Conservation (phyloP, 441 rosid species). For the Erodium trifolium region DNA sequence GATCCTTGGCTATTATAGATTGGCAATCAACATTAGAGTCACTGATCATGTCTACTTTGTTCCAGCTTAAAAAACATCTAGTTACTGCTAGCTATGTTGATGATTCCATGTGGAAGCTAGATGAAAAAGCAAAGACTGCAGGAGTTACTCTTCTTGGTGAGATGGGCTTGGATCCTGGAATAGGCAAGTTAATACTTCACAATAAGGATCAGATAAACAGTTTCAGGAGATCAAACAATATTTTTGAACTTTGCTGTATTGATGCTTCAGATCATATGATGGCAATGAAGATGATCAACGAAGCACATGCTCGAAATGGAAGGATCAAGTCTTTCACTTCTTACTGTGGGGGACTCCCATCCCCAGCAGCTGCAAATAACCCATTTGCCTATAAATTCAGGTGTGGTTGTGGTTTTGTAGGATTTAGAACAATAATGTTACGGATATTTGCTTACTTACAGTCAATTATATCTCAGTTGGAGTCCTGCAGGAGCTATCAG, state of each 20-base stretch:
- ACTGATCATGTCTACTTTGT: slow-evolving; percentile 13
- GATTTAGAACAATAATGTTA: background rate
- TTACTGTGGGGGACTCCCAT: slow-evolving; percentile 89
- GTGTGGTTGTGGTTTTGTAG: slow-evolving; percentile 21
- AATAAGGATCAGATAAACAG: background rate
- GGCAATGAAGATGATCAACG: slow-evolving; percentile 94
- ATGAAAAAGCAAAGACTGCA: slow-evolving; percentile 64
- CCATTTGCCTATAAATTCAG: slow-evolving; percentile 92
- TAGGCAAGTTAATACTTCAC: slow-evolving; percentile 37
- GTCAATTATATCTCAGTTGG: slow-evolving; percentile 54
- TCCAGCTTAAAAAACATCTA: slow-evolving; percentile 80
- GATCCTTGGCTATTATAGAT: background rate
- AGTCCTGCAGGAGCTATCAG: slow-evolving; percentile 91
- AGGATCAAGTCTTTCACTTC: slow-evolving; percentile 75
- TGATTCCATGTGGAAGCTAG: slow-evolving; percentile 51
- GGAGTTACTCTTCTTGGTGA: slow-evolving; percentile 82
- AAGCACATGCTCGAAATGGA: slow-evolving; percentile 58
- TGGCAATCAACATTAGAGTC: background rate
- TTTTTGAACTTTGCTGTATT: background rate
- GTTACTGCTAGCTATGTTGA: slow-evolving; percentile 94
- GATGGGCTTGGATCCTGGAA: slow-evolving; percentile 96
- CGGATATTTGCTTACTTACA: slow-evolving; percentile 10
- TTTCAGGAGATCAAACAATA: background rate
- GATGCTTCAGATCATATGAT: slow-evolving; percentile 79
- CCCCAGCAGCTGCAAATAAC: slow-evolving; percentile 93